Evolutionary conservation across 495 filamentous ascomycete species (phyloP).

Genomic region (Neurospora sp.): DNA sequence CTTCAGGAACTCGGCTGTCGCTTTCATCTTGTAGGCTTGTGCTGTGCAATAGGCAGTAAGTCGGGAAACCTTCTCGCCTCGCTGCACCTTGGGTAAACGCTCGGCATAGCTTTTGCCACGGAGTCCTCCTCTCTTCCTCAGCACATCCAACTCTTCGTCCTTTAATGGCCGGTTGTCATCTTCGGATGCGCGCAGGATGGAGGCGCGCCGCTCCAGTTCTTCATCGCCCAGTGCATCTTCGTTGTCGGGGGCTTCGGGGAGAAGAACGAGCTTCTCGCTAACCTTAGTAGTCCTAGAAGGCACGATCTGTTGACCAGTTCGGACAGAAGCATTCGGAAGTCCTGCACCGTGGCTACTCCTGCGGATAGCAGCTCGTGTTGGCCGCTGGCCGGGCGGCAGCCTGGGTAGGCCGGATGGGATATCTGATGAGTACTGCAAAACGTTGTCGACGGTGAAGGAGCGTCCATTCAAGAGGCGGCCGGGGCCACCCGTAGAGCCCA

Average conservation of each 20-base stretch:
- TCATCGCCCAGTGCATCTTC: constrained; percentile 44
- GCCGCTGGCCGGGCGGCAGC: constrained; percentile 49
- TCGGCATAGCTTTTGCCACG: constrained; percentile 92
- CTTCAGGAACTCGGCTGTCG: constrained; percentile 77
- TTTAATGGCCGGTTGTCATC: constrained; percentile 59
- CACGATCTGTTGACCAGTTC: constrained; percentile 59
- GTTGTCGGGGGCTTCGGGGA: constrained; percentile 69
- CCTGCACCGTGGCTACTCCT: constrained; percentile 27
- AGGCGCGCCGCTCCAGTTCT: constrained; percentile 25
- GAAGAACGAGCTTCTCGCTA: constrained; percentile 88
- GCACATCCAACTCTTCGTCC: constrained; percentile 64
- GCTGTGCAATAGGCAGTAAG: constrained; percentile 96
- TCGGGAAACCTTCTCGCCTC: constrained; percentile 77
- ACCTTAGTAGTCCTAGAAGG: constrained; percentile 84
- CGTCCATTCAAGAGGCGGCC: constrained; percentile 46
- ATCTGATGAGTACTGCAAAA: constrained; percentile 87
- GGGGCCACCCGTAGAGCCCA: neutral
- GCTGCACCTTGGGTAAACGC: constrained; percentile 76
- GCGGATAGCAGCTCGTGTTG: constrained; percentile 38
- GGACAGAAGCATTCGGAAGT: constrained; percentile 31
- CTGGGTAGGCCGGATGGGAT: constrained; percentile 92
- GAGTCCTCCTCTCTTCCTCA: constrained; percentile 51
- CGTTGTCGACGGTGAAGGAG: constrained; percentile 90
- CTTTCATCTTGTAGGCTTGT: constrained; percentile 79
- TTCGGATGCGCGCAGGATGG: constrained; percentile 39